Percentiles rank a stretch among this genome's conserved stretches.
These are phyloP conservation scores for Trichoderma asperellum DNA, from an alignment of 2,329 filamentous ascomycete species.

Conservation along the genomic window DNA sequence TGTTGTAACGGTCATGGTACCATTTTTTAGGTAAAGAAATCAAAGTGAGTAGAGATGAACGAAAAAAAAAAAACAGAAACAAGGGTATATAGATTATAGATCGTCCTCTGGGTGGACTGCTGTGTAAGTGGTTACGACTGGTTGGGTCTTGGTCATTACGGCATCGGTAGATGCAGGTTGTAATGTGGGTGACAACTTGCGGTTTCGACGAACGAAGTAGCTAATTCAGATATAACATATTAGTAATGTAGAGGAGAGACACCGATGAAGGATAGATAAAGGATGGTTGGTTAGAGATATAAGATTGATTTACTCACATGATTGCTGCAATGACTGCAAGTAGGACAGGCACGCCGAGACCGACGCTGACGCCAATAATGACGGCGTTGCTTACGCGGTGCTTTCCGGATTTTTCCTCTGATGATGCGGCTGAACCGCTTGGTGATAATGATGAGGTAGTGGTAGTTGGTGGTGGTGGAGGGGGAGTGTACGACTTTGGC, in stretches of 20 bases:
- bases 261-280: too few species aligned
- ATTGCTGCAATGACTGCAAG: constrained; percentile 37
- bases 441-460: not conserved
- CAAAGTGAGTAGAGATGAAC: not conserved
- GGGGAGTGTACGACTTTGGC: constrained; percentile 49
- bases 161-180: not conserved
- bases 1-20: not conserved
- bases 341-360: constrained; percentile 49
- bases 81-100: not conserved
- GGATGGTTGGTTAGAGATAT: not conserved
- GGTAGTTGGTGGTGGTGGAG: constrained; percentile 33
- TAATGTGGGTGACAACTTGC: not conserved
- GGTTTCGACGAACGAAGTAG: constrained; percentile 11
- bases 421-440: not conserved
- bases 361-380: constrained; percentile 54
- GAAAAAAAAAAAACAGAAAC: not conserved
- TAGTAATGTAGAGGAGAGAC: not conserved
- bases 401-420: not conserved
- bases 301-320: constrained; percentile 38
- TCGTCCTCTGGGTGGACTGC: constrained; percentile 17
- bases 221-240: not conserved
- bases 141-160: not conserved
- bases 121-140: not conserved
- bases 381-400: constrained; percentile 48
- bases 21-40: not conserved